phyloP scores from a whole-genome alignment of 768 basidiomycete species.

The Gyrodon lividus region DNA sequence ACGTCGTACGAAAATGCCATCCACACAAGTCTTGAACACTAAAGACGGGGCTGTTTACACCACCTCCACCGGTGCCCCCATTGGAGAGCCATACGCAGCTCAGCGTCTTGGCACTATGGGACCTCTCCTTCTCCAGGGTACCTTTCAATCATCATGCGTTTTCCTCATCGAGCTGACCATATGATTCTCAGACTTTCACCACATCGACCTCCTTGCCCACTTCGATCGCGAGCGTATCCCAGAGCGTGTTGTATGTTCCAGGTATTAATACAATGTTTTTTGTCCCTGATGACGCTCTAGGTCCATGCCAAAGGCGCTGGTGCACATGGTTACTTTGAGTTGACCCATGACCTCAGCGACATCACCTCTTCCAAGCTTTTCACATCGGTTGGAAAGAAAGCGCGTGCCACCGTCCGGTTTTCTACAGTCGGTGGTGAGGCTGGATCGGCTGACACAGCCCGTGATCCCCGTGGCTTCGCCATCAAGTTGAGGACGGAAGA shows the following conservation, averaged over 20 bases:
- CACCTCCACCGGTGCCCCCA: slow-evolving; percentile 81
- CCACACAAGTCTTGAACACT: slow-evolving; percentile 51
- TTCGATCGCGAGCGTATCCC: slow-evolving; percentile 96
- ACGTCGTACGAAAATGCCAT: slow-evolving; percentile 51
- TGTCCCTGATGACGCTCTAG: slow-evolving; percentile 41
- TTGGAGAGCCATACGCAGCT: slow-evolving; percentile 71
- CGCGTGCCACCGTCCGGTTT: slow-evolving; percentile 80
- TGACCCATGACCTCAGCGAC: slow-evolving; percentile 83
- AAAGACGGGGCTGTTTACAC: slow-evolving; percentile 73
- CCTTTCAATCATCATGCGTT: slow-evolving; percentile 14
- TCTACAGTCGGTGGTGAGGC: slow-evolving; percentile 90
- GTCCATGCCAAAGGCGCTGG: slow-evolving; percentile 92
- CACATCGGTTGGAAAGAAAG: slow-evolving; percentile 63
- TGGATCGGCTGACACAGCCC: slow-evolving; percentile 88
- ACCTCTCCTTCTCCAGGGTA: slow-evolving; percentile 88
- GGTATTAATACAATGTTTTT: neutral
- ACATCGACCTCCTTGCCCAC: slow-evolving; percentile 87
- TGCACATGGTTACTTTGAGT: slow-evolving; percentile 91
- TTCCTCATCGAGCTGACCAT: slow-evolving; percentile 14
- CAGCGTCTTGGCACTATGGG: slow-evolving; percentile 74
- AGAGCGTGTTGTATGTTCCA: slow-evolving; percentile 74
- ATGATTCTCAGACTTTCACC: slow-evolving; percentile 68
- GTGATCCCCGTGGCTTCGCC: slow-evolving; percentile 93
- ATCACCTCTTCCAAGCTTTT: slow-evolving; percentile 72
- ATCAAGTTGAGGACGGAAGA: slow-evolving; percentile 86